phyloP scores from a whole-genome alignment of 176 grass and related monocot genomes.

The Zoysia japonica region DNA sequence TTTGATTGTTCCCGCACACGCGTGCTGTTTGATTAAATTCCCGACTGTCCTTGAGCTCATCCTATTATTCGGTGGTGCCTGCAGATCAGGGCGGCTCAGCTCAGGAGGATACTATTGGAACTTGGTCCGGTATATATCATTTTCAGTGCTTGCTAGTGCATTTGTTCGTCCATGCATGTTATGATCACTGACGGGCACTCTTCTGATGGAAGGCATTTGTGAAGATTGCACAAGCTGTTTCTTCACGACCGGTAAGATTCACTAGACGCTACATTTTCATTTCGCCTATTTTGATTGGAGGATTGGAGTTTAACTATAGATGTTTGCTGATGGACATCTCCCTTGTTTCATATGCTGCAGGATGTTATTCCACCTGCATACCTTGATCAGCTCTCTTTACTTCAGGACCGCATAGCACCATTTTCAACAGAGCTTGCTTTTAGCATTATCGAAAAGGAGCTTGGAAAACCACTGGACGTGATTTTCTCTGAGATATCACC shows the following conservation, averaged over 20 bases:
- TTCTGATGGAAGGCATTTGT: slow-evolving; percentile 72
- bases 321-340: neutral
- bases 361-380: slow-evolving; percentile 97
- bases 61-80: slow-evolving; percentile 33
- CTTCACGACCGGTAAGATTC: slow-evolving; percentile 74
- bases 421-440: slow-evolving; percentile 93
- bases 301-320: neutral
- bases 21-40: slow-evolving; percentile 35
- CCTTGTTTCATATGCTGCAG: slow-evolving; percentile 45
- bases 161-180: neutral
- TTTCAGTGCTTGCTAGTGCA: neutral
- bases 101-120: slow-evolving; percentile 77
- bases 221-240: slow-evolving; percentile 96
- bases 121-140: slow-evolving; percentile 73
- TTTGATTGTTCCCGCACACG: neutral
- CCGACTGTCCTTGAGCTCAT: slow-evolving; percentile 4
- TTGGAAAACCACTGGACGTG: slow-evolving; percentile 67
- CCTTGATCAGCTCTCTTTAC: slow-evolving; percentile 84
- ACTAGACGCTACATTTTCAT: neutral
- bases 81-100: slow-evolving; percentile 78
- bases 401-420: slow-evolving; percentile 92
- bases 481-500: slow-evolving; percentile 93
- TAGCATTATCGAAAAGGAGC: slow-evolving; percentile 89
- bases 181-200: slow-evolving; percentile 17
- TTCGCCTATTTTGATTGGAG: neutral